Evolutionary conservation across 2,329 filamentous ascomycete genomes (phyloP).

Genomic region (Blumeria hordei): DNA sequence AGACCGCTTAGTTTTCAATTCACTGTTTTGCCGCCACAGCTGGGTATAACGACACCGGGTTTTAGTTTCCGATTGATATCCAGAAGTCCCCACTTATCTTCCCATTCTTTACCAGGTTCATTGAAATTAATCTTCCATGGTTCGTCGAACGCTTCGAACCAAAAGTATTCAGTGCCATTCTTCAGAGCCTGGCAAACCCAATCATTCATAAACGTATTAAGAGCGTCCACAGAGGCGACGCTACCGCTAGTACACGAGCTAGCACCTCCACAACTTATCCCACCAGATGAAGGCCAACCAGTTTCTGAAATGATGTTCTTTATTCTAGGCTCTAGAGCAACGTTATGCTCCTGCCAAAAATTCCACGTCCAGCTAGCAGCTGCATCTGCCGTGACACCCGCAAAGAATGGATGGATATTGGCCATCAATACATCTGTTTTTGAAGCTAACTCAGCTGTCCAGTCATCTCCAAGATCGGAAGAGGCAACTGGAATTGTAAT

Average conservation of each 20-base stretch:
- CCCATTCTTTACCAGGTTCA: slow-evolving; percentile 46
- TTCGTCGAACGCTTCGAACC: slow-evolving; percentile 94
- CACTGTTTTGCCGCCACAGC: slow-evolving; percentile 45
- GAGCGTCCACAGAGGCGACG: slow-evolving; percentile 52
- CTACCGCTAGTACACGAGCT: slow-evolving; percentile 37
- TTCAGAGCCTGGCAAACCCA: slow-evolving; percentile 63
- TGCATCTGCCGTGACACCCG: slow-evolving; percentile 40
- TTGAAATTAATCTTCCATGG: slow-evolving; percentile 76
- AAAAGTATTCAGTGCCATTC: slow-evolving; percentile 84
- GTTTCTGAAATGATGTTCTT: slow-evolving; percentile 75
- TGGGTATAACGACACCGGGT: slow-evolving; percentile 58
- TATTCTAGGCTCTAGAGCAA: slow-evolving; percentile 31
- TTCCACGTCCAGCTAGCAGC: slow-evolving; percentile 60
- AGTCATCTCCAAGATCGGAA: slow-evolving; percentile 73
- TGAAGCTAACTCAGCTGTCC: slow-evolving; percentile 43
- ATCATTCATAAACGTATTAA: slow-evolving; percentile 67
- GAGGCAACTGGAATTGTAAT: slow-evolving; percentile 58
- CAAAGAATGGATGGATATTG: slow-evolving; percentile 93
- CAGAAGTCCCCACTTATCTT: slow-evolving; percentile 89
- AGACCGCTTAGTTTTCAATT: too few species aligned
- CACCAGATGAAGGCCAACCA: slow-evolving; percentile 71
- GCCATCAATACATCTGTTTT: slow-evolving; percentile 79
- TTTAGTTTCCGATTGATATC: slow-evolving; percentile 70
- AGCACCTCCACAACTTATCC: slow-evolving; percentile 45
- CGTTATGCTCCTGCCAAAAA: slow-evolving; percentile 57